Conservation (phyloP, 805 yeast species). For the Groenewaldozyma tartarivorans region DNA sequence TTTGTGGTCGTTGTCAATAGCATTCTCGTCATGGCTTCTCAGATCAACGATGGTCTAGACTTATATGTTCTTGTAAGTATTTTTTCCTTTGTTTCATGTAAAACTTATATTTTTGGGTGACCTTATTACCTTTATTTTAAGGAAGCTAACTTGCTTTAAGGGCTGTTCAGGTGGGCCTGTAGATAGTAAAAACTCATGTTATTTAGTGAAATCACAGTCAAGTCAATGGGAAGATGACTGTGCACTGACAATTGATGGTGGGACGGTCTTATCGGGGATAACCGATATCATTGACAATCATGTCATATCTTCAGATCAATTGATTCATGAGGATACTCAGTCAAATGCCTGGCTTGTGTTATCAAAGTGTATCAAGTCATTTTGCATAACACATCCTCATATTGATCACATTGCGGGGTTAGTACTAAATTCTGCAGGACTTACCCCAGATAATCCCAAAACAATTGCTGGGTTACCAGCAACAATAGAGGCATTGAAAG, state of each 20-base stretch:
- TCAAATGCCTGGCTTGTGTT: conserved; percentile 20
- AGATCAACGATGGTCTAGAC: conserved; percentile 17
- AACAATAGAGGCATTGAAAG: conserved; percentile 44
- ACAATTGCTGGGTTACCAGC: conserved; percentile 42
- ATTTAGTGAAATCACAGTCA: conserved; percentile 49
- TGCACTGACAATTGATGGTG: conserved; percentile 67
- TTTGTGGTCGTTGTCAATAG: too few relatives aligned
- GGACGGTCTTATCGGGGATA: conserved; percentile 56
- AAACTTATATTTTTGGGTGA: too few relatives aligned
- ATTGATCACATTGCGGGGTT: conserved; percentile 69
- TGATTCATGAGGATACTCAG: conserved; percentile 1
- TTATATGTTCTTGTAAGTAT: conserved; percentile 20
- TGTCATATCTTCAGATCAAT: neutral
- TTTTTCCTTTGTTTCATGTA: neutral
- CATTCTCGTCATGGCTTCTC: too few relatives aligned
- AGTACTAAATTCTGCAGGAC: conserved; percentile 60
- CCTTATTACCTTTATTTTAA: too few relatives aligned
- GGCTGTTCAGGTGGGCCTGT: conserved; percentile 86
- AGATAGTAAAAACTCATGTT: conserved; percentile 60
- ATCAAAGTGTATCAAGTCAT: conserved; percentile 18
- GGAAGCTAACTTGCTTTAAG: conserved; percentile 9
- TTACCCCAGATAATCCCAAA: conserved; percentile 30
- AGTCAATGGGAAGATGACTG: conserved; percentile 34
- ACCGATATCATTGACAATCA: conserved; percentile 29
- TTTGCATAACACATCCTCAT: conserved; percentile 68